phyloP scores from a whole-genome alignment of 768 basidiomycete species.

The Pluteus cervinus region DNA sequence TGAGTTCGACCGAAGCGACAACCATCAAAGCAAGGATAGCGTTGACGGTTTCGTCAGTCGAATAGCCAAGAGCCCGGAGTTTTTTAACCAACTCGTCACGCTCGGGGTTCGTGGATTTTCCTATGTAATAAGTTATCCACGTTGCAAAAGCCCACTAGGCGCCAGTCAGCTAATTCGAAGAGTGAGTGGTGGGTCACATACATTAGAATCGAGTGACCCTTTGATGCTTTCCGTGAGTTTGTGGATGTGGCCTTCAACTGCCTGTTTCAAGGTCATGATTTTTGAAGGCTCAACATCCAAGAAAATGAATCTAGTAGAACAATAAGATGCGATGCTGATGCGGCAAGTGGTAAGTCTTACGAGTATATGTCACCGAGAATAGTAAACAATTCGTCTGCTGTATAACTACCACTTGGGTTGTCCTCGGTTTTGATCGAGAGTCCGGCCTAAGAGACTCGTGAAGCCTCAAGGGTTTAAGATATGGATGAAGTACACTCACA shows the following conservation, averaged over 20 bases:
- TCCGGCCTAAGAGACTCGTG: conserved; percentile 46
- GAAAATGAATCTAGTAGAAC: conserved; percentile 60
- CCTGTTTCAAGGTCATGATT: conserved; percentile 47
- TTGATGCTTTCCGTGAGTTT: conserved; percentile 55
- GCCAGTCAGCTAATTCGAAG: no score
- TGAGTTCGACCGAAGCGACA: conserved; percentile 59
- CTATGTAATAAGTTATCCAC: conserved; percentile 33
- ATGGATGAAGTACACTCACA: conserved; percentile 33
- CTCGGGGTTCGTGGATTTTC: conserved; percentile 36
- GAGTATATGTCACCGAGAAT: conserved; percentile 68
- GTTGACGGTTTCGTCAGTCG: conserved; percentile 59
- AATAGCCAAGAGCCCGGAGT: conserved; percentile 48
- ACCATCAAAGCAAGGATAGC: conserved; percentile 69
- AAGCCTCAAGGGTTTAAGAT: not conserved
- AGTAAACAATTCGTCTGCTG: conserved; percentile 52
- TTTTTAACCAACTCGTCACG: conserved; percentile 51
- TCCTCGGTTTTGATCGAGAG: conserved; percentile 60
- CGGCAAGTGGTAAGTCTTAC: conserved; percentile 29
- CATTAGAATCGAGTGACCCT: no score
- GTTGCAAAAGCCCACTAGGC: not conserved
- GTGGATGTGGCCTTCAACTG: conserved; percentile 45
- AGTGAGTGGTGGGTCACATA: no score
- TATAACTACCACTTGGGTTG: conserved; percentile 51
- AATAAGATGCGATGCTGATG: not conserved
- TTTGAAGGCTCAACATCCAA: conserved; percentile 59